Evolutionary conservation across 2,329 filamentous ascomycete species (phyloP), one percentile per base, ranked within the genome.

Genomic region (Aureobasidium uvarum): DNA sequence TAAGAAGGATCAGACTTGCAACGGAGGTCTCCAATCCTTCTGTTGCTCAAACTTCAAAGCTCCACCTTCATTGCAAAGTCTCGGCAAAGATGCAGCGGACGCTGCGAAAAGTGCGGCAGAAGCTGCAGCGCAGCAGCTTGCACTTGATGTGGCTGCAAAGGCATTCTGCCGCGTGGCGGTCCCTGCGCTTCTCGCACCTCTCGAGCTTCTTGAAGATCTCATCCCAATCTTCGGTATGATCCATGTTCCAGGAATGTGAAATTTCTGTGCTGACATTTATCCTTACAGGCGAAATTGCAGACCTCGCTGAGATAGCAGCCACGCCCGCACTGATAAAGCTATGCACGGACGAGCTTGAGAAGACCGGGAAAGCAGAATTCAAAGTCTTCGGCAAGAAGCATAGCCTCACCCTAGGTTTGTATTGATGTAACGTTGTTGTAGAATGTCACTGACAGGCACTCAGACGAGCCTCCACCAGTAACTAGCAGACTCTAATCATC

Each of bases 101-200:
- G 28, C 28, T 6, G 28, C 28, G 28, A 31, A 31, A 7, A 31
- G 2, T 25, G 69, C 68, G 0, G 74, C 74, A 10, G 68, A 71
- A 39, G 68, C 68, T 10, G 68, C 68, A 0, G 75, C 74, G 1
- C 73, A 74, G 52, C 64, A 73, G 10, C 68, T 69, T 16, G 74
- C 74, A 5, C 66, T 76, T 0, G 75, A 77, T 46, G 64, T 76
- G 43, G 75, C 75, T 14, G 74, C 75, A 0, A 77, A 74, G 52
- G 74, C 71, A 1, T 76, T 77, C 58, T 77, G 75, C 66, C 58
- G 75, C 18, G 62, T 76, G 31, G 75, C 75, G 3, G 71, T 77
- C 8, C 71, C 74, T 2, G 76, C 74, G 28, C 50, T 72, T 45
- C 72, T 39, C 70, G 58, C 66, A 50, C 68, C 69, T 10, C 66